Evolutionary conservation across 306 rosid species (phyloP), one percentile per base, ranked within the genome.

Genomic region (Quercus gilva): DNA sequence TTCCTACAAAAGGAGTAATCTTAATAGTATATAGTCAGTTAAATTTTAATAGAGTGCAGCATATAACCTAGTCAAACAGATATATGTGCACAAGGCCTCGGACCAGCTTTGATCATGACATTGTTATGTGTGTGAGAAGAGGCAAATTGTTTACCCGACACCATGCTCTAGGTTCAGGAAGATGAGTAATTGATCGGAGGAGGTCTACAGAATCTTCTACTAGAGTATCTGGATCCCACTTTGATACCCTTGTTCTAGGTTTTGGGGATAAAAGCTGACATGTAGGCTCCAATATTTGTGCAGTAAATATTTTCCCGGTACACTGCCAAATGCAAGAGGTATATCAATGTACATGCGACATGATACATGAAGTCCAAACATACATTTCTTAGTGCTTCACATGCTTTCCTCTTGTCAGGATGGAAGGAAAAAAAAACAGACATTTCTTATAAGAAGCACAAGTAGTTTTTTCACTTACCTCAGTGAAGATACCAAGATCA

Each of bases 401-500:
- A 11, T 45, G 11, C 14, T 45, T 14, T 45, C 52, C 14, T 45
- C 52, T 45, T 2, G 12, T 45, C 12, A 0, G 52, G 52, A 45
- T 12, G 14, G 14, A 9, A 45, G 52, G 14, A 45, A 45, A 45
- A 45, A 35, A 3, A 3, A 1, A 20, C 0, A 1, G 12, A 2
- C 52, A 2, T 11, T 0, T 11, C 1, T 45, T 5, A 20, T 20
- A 58, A 20, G 31, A 58, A 58, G 33, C 53, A 12, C 53, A 21
- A 59, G 31, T 10, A 5, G 3, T 23, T 5, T 61, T 61, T 1
- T 25, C 55, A 68, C 88, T 79, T 19, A 85, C 88, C 82, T 85
- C 80, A 4, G 71, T 18, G 31, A n/a, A 82, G 26, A 55, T 52
- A 45, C 14, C 28, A 55, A 79, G 77, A 85, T 85, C 86, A 19